A percentile compares a stretch with the other conserved stretches of the same genome.
phyloP scores from a whole-genome alignment of 768 basidiomycete genomes.

The Kwoniella mangroviensis region DNA sequence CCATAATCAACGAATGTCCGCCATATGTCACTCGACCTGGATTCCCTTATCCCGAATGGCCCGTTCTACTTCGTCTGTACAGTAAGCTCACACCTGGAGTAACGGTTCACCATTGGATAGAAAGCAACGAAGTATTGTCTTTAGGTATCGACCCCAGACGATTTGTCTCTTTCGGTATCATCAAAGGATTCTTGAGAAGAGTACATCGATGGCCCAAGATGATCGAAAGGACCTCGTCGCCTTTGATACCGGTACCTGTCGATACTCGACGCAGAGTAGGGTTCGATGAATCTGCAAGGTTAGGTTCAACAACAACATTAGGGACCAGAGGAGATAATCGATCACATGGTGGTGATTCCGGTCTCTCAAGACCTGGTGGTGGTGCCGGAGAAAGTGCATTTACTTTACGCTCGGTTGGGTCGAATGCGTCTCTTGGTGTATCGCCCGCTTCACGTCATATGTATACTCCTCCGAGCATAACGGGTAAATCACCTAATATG shows the following conservation, averaged over 20 bases:
- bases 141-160: slow-evolving; percentile 86
- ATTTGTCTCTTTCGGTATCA: slow-evolving; percentile 96
- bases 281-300: slow-evolving; percentile 41
- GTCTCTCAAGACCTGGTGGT: slow-evolving; percentile 55
- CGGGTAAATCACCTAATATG: slow-evolving; percentile 15
- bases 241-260: slow-evolving; percentile 34
- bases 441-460: slow-evolving; percentile 33
- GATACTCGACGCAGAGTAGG: slow-evolving; percentile 40
- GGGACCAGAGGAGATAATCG: slow-evolving; percentile 21
- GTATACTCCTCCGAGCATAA: slow-evolving; percentile 30
- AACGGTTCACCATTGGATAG: slow-evolving; percentile 87
- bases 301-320: slow-evolving; percentile 31
- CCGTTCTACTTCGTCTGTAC: slow-evolving; percentile 81
- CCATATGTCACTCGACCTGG: slow-evolving; percentile 84
- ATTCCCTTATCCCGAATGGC: slow-evolving; percentile 78
- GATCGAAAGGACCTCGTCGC: slow-evolving; percentile 38
- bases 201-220: slow-evolving; percentile 89
- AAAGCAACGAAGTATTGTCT: slow-evolving; percentile 69
- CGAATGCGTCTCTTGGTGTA: slow-evolving; percentile 39
- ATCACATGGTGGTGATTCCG: slow-evolving; percentile 29
- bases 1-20: slow-evolving; percentile 88
- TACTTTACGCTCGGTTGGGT: slow-evolving; percentile 45
- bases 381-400: slow-evolving; percentile 40
- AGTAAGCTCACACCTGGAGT: slow-evolving; percentile 81
- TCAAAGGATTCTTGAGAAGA: slow-evolving; percentile 94